A percentile compares a stretch with the other conserved stretches of the same genome.
Evolutionary conservation across 129 eudicot species (phyloP).

Genomic region (Flaveria sonorensis): DNA sequence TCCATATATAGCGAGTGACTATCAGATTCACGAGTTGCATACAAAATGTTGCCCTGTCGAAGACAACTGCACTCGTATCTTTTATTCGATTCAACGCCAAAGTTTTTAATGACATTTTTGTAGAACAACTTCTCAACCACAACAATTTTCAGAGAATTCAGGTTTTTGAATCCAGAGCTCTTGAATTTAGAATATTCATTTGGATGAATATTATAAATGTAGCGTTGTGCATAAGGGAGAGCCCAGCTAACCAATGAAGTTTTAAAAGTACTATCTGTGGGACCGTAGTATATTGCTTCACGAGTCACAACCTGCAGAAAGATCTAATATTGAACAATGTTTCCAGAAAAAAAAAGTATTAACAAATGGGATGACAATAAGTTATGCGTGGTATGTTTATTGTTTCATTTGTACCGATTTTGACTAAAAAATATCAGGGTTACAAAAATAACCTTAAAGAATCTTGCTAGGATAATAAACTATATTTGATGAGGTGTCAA

Average conservation of each 20-base stretch:
- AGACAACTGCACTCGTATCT: conserved; percentile 61
- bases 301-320: conserved; percentile 69
- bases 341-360: background rate
- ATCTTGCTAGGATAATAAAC: background rate
- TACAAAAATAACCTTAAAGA: background rate
- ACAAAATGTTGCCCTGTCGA: conserved; percentile 59
- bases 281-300: conserved; percentile 68
- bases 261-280: conserved; percentile 49
- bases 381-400: background rate
- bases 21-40: conserved; percentile 61
- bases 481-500: conserved; percentile 4
- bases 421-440: background rate
- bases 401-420: background rate
- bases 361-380: background rate
- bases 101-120: conserved; percentile 53
- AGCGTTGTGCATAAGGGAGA: conserved; percentile 85
- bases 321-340: background rate
- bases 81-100: conserved; percentile 48
- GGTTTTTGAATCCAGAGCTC: conserved; percentile 47
- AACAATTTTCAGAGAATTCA: conserved; percentile 39
- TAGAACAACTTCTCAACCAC: conserved; percentile 75
- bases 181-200: conserved; percentile 55
- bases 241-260: conserved; percentile 68
- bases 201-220: conserved; percentile 54
- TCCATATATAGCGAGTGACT: conserved; percentile 73